Percentiles rank a stretch among this genome's conserved stretches.
Evolutionary conservation across 306 rosid species (phyloP).

Genomic region (Albizia julibrissin): DNA sequence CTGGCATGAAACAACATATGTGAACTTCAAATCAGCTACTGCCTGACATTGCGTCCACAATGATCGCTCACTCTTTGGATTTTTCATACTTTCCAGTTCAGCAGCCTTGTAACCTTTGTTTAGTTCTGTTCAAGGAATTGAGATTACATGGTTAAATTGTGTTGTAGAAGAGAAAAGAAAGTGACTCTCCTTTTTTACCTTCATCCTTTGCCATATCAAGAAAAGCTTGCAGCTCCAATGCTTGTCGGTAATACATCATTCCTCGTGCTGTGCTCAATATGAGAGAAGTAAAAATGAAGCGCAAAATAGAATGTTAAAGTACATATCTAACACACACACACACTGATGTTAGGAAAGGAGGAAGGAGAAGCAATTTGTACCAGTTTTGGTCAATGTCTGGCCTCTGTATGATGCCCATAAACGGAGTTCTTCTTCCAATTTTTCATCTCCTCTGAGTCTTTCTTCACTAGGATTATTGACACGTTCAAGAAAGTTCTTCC

Average conservation of each 20-base stretch:
- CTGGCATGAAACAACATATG: slow-evolving; percentile 94
- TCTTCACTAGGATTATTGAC: slow-evolving; percentile 54
- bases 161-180: slow-evolving; percentile 16
- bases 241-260: slow-evolving; percentile 97
- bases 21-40: slow-evolving; percentile 84
- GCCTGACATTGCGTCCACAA: slow-evolving; percentile 85
- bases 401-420: slow-evolving; percentile 97
- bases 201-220: slow-evolving; percentile 88
- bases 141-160: slow-evolving; percentile 19
- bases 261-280: slow-evolving; percentile 69
- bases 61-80: slow-evolving; percentile 58
- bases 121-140: slow-evolving; percentile 54
- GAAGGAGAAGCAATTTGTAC: slow-evolving; percentile 42
- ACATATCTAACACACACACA: slow-evolving; percentile 12
- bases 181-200: slow-evolving; percentile 47
- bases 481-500: slow-evolving; percentile 91
- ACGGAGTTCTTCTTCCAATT: slow-evolving; percentile 72
- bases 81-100: slow-evolving; percentile 57
- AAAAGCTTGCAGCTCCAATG: slow-evolving; percentile 96
- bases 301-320: slow-evolving; percentile 33
- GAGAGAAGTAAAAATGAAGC: slow-evolving; percentile 29
- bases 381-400: slow-evolving; percentile 97
- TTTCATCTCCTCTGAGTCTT: slow-evolving; percentile 46
- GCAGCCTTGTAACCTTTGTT: slow-evolving; percentile 95
- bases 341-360: neutral